Conservation (phyloP, 805 yeast genomes). For the Debaryomyces hansenii region DNA sequence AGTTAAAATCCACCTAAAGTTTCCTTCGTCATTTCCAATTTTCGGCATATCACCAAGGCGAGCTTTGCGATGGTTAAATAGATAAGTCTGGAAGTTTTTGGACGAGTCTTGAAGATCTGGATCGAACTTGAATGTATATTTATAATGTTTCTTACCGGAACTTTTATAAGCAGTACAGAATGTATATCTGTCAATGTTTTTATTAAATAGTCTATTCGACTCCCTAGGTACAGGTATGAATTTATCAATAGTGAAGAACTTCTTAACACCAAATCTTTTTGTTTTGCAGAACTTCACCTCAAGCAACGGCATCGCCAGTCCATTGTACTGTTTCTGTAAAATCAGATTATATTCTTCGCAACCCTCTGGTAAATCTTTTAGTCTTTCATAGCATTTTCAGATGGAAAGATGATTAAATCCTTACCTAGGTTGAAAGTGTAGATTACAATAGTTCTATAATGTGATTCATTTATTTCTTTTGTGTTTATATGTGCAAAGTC, state of each 20-base stretch:
- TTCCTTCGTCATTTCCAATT: too few species aligned
- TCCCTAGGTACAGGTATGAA: neutral
- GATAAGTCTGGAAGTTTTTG: neutral
- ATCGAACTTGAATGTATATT: neutral
- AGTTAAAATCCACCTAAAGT: neutral
- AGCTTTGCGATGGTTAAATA: neutral
- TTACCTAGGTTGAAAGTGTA: too few species aligned
- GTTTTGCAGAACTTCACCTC: neutral
- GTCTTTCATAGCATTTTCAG: too few species aligned
- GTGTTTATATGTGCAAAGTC: too few species aligned
- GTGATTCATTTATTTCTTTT: too few species aligned
- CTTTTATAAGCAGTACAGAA: neutral
- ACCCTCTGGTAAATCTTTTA: too few species aligned
- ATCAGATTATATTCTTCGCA: too few species aligned
- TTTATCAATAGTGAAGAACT: neutral
- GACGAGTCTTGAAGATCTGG: neutral
- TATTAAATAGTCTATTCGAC: neutral
- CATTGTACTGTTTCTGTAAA: neutral
- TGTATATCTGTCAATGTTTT: neutral
- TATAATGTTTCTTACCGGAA: neutral
- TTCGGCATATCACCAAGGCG: neutral
- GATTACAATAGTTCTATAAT: too few species aligned
- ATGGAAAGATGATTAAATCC: too few species aligned
- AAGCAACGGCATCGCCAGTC: neutral
- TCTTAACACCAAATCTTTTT: neutral